A percentile compares a stretch with the other conserved stretches of the same genome.
Conservation (phyloP, 2,329 filamentous ascomycete species). For the Huntiella abstrusa region DNA sequence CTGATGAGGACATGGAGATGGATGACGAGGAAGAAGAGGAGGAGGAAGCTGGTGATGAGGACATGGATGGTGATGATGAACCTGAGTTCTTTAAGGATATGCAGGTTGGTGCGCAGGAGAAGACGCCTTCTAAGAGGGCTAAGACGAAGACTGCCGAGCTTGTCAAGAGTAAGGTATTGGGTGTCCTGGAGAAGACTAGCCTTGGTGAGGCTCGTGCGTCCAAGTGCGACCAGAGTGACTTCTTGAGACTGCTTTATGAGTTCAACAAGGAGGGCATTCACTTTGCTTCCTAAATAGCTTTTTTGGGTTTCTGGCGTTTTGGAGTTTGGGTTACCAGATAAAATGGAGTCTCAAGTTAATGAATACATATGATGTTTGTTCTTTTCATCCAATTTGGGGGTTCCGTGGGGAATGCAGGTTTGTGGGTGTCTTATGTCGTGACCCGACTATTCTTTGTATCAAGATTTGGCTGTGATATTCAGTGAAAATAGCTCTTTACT, state of each 20-base stretch:
- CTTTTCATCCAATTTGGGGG: no score
- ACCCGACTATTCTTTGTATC: no score
- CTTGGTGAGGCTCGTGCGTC: conserved; percentile 65
- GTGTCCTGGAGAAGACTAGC: conserved; percentile 64
- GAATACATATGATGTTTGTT: no score
- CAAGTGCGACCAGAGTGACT: conserved; percentile 85
- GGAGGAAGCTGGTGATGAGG: conserved; percentile 24
- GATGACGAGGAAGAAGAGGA: conserved; percentile 23
- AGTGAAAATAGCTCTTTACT: no score
- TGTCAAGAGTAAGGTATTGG: conserved; percentile 71
- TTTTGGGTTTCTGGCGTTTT: no score
- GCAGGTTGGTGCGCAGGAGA: conserved; percentile 22
- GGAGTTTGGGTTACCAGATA: no score
- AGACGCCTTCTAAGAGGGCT: conserved; percentile 51
- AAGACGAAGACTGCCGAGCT: conserved; percentile 65
- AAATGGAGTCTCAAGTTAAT: no score
- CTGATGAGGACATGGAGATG: conserved; percentile 24
- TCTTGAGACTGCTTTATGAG: conserved; percentile 57
- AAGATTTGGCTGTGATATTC: no score
- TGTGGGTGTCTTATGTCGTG: no score
- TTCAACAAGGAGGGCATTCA: conserved; percentile 91
- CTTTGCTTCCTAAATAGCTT: conserved; percentile 32
- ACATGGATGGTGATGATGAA: conserved; percentile 43
- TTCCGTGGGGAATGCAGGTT: no score
- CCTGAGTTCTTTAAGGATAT: conserved; percentile 68